Evolutionary conservation across 1,139 yeast species (phyloP).

Genomic region (Yamadazyma blattariae): DNA sequence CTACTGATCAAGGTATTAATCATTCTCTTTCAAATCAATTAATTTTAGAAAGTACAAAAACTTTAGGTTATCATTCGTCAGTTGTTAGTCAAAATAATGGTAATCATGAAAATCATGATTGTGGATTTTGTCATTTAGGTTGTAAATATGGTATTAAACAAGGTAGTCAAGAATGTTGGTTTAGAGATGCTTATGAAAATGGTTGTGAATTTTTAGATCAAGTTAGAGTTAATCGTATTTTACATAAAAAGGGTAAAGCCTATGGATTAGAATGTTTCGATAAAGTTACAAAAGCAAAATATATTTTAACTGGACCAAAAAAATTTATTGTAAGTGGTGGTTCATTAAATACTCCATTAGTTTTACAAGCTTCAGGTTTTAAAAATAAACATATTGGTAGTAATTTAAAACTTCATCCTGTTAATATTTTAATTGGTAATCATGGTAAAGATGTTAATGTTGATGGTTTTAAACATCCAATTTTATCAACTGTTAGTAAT

Average conservation of each 20-base stretch:
- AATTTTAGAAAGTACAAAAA: slow-evolving; percentile 45
- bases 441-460: slow-evolving; percentile 34
- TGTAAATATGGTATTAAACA: slow-evolving; percentile 55
- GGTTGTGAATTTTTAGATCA: slow-evolving; percentile 52
- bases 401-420: slow-evolving; percentile 57
- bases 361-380: slow-evolving; percentile 52
- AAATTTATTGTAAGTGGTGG: slow-evolving; percentile 51
- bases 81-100: slow-evolving; percentile 53
- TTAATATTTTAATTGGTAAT: slow-evolving; percentile 40
- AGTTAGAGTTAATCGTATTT: slow-evolving; percentile 39
- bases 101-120: slow-evolving; percentile 40
- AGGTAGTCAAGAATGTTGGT: slow-evolving; percentile 54
- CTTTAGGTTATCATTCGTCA: slow-evolving; percentile 44
- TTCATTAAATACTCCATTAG: slow-evolving; percentile 49
- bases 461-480: slow-evolving; percentile 41
- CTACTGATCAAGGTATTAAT: slow-evolving; percentile 32
- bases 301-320: slow-evolving; percentile 45
- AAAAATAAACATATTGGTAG: slow-evolving; percentile 52
- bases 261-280: slow-evolving; percentile 40
- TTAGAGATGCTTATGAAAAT: slow-evolving; percentile 46
- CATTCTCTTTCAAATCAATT: slow-evolving; percentile 47
- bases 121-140: slow-evolving; percentile 55
- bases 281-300: slow-evolving; percentile 23
- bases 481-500: slow-evolving; percentile 51
- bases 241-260: slow-evolving; percentile 44